phyloP scores from a whole-genome alignment of 129 eudicot genomes.

The Heracleum sosnowskyi region DNA sequence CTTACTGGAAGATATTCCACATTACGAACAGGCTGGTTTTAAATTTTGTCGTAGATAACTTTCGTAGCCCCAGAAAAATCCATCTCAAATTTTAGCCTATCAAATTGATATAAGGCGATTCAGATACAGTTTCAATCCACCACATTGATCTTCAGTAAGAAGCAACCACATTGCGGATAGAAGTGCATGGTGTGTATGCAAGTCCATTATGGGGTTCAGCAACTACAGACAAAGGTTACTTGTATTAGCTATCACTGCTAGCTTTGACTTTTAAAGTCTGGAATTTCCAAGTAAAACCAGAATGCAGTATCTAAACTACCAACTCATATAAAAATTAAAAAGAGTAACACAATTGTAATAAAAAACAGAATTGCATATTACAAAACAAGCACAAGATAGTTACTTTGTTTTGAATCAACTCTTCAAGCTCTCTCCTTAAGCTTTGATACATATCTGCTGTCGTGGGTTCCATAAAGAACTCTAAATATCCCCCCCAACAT shows the following conservation, averaged over 20 bases:
- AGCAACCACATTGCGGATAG: conserved; percentile 69
- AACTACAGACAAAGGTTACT: conserved; percentile 36
- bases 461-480: conserved; percentile 69
- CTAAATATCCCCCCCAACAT: conserved; percentile 95
- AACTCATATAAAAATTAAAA: background rate
- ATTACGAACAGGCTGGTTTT: no score
- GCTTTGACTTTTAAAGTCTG: background rate
- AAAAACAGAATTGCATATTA: background rate
- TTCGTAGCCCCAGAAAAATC: no score
- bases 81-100: no score
- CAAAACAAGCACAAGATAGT: background rate
- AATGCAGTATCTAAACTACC: background rate
- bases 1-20: no score
- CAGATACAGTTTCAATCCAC: no score
- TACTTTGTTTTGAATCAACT: conserved; percentile 72
- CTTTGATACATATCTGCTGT: conserved; percentile 60
- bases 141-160: conserved; percentile 52
- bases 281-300: background rate
- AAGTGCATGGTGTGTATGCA: conserved; percentile 58
- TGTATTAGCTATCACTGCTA: background rate
- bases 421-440: conserved; percentile 72
- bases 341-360: background rate
- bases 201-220: conserved; percentile 61
- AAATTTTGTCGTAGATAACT: no score
- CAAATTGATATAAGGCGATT: no score